These are phyloP conservation scores for Paxillus ammoniavirescens DNA, from an alignment of 768 basidiomycete genomes.

Conservation along the genomic window DNA sequence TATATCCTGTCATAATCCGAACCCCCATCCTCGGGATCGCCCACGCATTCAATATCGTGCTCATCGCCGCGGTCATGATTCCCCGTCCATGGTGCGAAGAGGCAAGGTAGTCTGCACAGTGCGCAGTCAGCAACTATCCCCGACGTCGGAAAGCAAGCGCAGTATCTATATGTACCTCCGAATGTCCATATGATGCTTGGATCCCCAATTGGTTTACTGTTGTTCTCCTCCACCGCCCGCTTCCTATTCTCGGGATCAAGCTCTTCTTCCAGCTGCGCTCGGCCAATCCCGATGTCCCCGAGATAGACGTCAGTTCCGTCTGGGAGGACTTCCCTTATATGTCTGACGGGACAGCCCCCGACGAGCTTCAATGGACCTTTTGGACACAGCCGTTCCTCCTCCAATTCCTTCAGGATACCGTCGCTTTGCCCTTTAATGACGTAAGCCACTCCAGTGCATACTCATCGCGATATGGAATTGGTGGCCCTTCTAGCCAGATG, in stretches of 20 bases:
- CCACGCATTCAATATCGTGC: conserved; percentile 55
- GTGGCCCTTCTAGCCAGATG: conserved; percentile 44
- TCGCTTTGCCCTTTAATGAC: conserved; percentile 19
- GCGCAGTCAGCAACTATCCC: background rate
- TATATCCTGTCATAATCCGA: conserved; percentile 41
- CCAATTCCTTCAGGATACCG: conserved; percentile 18
- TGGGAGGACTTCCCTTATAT: conserved; percentile 51
- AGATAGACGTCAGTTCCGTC: conserved; percentile 55
- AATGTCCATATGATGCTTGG: conserved; percentile 58
- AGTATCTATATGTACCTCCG: conserved; percentile 44
- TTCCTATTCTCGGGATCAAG: conserved; percentile 38
- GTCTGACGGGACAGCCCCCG: conserved; percentile 46
- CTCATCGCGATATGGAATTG: conserved; percentile 50
- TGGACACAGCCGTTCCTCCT: conserved; percentile 15
- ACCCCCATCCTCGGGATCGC: conserved; percentile 63
- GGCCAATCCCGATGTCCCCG: conserved; percentile 36
- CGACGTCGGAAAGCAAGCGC: background rate
- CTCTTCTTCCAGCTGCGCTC: conserved; percentile 27
- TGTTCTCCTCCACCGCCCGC: conserved; percentile 40
- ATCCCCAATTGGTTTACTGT: conserved; percentile 43
- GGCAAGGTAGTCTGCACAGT: conserved; percentile 53
- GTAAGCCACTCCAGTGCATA: conserved; percentile 40
- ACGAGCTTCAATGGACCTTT: conserved; percentile 33
- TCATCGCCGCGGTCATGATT: conserved; percentile 70
- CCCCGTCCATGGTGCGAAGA: conserved; percentile 63